Conservation (phyloP, 768 basidiomycete species). For the Calvatia gigantea region DNA sequence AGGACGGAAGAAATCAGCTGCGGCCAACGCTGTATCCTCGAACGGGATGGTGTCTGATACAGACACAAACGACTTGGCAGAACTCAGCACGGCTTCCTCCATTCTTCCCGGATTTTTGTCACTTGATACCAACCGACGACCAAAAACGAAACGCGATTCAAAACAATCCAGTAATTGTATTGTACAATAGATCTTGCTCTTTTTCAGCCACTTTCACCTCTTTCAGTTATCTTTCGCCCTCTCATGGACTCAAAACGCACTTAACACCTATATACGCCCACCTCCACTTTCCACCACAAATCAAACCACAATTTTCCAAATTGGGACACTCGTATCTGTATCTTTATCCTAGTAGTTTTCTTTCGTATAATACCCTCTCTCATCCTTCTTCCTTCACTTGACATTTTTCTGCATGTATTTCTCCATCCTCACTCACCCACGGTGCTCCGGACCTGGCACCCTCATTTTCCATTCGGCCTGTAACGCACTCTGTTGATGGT, state of each 20-base stretch:
- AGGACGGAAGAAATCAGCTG: background rate
- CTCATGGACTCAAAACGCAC: slow-evolving; percentile 4
- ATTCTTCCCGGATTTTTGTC: slow-evolving; percentile 34
- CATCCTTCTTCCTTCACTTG: background rate
- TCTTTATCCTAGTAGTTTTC: background rate
- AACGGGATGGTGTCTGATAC: slow-evolving; percentile 24
- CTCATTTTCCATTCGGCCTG: background rate
- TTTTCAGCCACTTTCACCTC: slow-evolving; percentile 6
- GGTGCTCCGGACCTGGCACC: background rate
- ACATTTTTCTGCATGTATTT: background rate
- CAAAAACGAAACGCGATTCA: slow-evolving; percentile 37
- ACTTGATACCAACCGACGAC: slow-evolving; percentile 28
- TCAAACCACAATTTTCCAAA: background rate
- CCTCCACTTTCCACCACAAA: background rate
- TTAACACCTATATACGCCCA: background rate
- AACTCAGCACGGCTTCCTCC: slow-evolving; percentile 18
- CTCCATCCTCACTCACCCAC: background rate
- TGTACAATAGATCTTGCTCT: slow-evolving; percentile 36
- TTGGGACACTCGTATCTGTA: slow-evolving; percentile 5
- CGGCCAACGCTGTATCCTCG: background rate
- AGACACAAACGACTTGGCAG: slow-evolving; percentile 15
- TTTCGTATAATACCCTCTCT: background rate
- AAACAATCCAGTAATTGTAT: slow-evolving; percentile 40
- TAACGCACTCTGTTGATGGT: background rate
- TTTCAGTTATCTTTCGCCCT: background rate